Conservation (phyloP, 495 filamentous ascomycete genomes). For the Podospora anserina region DNA sequence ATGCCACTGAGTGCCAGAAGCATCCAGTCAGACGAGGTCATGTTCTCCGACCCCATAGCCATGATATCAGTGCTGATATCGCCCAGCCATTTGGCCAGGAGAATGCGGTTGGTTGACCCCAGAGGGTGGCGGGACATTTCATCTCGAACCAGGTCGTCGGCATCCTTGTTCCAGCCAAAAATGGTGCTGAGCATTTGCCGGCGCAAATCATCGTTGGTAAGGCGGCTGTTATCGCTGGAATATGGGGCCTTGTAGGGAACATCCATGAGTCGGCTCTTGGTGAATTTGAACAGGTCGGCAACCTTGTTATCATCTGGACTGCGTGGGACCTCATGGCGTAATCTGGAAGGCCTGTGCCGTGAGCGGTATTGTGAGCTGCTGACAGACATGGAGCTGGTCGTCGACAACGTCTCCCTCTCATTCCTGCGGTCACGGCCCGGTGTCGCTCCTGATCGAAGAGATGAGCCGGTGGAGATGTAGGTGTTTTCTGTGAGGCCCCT, state of each 20-base stretch:
- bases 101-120: constrained; percentile 69
- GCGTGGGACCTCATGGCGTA: constrained; percentile 75
- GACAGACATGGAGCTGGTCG: constrained; percentile 58
- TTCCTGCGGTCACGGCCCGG: constrained; percentile 38
- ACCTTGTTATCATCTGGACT: constrained; percentile 59
- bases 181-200: constrained; percentile 90
- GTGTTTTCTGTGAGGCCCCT: constrained; percentile 55
- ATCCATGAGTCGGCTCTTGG: constrained; percentile 66
- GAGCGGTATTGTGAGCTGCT: constrained; percentile 60
- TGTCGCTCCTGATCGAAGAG: constrained; percentile 43
- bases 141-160: constrained; percentile 77
- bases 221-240: constrained; percentile 56
- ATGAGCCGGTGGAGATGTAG: constrained; percentile 61
- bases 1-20: constrained; percentile 88
- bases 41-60: constrained; percentile 72
- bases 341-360: constrained; percentile 60
- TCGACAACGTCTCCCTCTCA: constrained; percentile 58
- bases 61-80: constrained; percentile 79
- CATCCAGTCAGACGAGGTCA: constrained; percentile 95
- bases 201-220: constrained; percentile 82
- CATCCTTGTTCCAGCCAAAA: constrained; percentile 91
- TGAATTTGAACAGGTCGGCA: constrained; percentile 68
- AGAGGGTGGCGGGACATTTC: constrained; percentile 73
- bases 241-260: constrained; percentile 70
- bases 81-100: constrained; percentile 88